A percentile compares a stretch with the other conserved stretches of the same genome.
Conservation (phyloP, 768 basidiomycete genomes). For the Lentinula sp. region DNA sequence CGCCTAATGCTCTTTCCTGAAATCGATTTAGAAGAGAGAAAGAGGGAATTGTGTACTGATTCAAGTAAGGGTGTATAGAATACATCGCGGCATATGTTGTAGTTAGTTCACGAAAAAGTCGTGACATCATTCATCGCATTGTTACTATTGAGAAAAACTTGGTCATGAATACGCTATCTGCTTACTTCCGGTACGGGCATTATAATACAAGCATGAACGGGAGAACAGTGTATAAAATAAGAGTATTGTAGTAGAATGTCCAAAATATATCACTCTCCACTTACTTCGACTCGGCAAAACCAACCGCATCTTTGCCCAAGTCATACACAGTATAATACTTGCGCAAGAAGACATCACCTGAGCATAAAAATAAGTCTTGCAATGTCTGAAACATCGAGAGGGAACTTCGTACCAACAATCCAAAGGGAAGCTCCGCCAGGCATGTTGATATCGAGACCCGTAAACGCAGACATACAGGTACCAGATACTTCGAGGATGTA, state of each 20-base stretch:
- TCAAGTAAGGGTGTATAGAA: not conserved
- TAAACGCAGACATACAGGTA: constrained; percentile 93
- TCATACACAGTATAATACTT: constrained; percentile 92
- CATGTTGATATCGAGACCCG: constrained; percentile 82
- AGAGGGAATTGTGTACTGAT: not conserved
- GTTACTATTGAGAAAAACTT: too few species aligned
- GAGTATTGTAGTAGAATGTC: not conserved
- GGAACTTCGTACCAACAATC: constrained; percentile 69
- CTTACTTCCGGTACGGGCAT: not conserved
- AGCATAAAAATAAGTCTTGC: not conserved
- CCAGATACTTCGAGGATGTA: constrained; percentile 89
- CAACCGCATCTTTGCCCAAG: constrained; percentile 70
- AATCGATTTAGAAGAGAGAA: not conserved
- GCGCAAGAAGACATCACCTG: constrained; percentile 88
- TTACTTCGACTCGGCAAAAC: constrained; percentile 50
- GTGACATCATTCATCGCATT: too few species aligned
- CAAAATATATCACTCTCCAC: not conserved
- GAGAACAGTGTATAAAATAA: not conserved
- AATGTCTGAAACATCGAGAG: not conserved
- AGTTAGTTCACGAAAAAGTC: not conserved
- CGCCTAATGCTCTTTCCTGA: not conserved
- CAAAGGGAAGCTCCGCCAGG: constrained; percentile 69
- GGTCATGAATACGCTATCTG: not conserved
- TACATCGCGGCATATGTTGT: not conserved
- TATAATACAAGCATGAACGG: not conserved